Conservation (phyloP, 2,329 filamentous ascomycete genomes). For the Cordyceps cateniannulata region DNA sequence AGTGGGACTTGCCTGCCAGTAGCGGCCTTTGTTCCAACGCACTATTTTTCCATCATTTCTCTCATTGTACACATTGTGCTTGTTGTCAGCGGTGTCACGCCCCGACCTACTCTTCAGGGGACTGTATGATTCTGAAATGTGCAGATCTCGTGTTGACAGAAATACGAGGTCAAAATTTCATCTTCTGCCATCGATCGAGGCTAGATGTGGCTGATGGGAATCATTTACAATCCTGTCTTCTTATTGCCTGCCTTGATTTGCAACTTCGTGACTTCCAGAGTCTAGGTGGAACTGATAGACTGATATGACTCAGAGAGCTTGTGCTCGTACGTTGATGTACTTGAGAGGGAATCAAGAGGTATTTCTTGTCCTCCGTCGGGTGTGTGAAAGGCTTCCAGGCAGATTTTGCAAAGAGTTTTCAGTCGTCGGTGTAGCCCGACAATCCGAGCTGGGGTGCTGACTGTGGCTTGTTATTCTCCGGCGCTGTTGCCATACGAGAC, state of each 20-base stretch:
- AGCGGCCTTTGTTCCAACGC: neutral
- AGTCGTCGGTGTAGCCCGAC: neutral
- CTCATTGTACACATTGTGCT: too few species aligned
- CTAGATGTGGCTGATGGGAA: conserved; percentile 2
- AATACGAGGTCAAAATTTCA: neutral
- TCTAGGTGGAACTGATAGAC: neutral
- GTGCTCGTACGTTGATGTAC: neutral
- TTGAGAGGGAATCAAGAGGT: too few species aligned
- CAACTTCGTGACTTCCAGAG: neutral
- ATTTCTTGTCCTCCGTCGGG: neutral
- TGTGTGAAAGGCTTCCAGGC: neutral
- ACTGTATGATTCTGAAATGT: neutral
- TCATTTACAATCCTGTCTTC: neutral
- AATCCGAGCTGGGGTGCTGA: neutral
- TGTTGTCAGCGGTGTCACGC: neutral
- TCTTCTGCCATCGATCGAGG: conserved; percentile 3
- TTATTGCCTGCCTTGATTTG: neutral
- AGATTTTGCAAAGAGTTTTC: neutral
- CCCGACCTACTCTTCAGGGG: neutral
- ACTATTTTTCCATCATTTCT: conserved; percentile 4
- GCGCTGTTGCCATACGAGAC: neutral
- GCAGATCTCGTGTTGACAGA: neutral
- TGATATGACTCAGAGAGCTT: neutral
- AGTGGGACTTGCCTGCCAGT: neutral
- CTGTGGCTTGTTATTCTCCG: conserved; percentile 2